These are phyloP conservation scores for Botrytis hyacinthi DNA, from an alignment of 2,329 filamentous ascomycete species.

Conservation along the genomic window DNA sequence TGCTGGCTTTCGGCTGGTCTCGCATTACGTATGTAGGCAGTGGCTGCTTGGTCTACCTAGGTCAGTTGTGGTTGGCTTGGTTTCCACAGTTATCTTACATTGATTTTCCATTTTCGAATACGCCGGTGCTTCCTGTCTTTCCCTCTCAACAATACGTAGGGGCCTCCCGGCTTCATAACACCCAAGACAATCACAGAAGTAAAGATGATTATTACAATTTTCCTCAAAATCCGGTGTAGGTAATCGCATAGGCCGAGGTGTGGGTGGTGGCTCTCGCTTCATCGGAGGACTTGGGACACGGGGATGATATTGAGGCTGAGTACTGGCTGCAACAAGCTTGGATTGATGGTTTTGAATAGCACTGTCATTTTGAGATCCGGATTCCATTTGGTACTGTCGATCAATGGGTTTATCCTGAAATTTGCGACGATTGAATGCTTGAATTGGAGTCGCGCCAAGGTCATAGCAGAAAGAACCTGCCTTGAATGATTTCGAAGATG, in stretches of 20 bases:
- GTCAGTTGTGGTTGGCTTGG: conserved; percentile 18
- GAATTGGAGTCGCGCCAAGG: not conserved
- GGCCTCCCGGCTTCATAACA: not conserved
- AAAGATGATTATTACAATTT: not conserved
- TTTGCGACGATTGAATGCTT: not conserved
- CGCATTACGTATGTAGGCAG: conserved; percentile 23
- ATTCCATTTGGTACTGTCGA: not conserved
- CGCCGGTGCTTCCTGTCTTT: not conserved
- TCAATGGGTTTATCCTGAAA: not conserved
- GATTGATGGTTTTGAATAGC: not conserved
- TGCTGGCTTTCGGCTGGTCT: not conserved
- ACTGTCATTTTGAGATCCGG: not conserved
- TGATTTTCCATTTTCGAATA: conserved; percentile 19
- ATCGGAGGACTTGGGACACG: conserved; percentile 24
- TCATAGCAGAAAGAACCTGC: not conserved
- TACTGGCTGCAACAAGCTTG: conserved; percentile 14
- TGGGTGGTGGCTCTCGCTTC: conserved; percentile 26
- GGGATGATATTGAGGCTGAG: conserved; percentile 13
- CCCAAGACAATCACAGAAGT: conserved; percentile 17
- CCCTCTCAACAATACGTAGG: not conserved
- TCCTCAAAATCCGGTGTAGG: conserved; percentile 33
- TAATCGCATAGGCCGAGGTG: conserved; percentile 31
- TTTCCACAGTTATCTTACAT: conserved; percentile 7
- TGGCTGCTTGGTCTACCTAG: conserved; percentile 28
- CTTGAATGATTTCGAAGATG: not conserved